These are phyloP conservation scores for Antrodiella citrinella DNA, from an alignment of 768 basidiomycete species.

Conservation along the genomic window DNA sequence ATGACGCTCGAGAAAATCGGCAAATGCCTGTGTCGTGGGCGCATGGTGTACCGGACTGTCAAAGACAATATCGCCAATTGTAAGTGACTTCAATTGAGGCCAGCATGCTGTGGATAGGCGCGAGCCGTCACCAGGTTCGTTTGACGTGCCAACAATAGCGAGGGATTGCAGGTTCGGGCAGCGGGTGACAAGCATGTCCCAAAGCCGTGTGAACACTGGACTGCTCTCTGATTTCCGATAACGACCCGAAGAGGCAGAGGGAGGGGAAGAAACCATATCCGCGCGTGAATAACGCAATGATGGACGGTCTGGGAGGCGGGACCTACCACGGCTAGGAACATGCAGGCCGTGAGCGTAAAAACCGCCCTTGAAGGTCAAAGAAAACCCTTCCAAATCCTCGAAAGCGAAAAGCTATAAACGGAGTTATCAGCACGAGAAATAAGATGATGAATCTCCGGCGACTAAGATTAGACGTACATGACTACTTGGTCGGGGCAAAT, in stretches of 20 bases:
- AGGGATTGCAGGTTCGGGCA: slow-evolving; percentile 65
- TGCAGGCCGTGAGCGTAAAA: slow-evolving; percentile 60
- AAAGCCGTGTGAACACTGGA: slow-evolving; percentile 44
- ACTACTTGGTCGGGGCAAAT: slow-evolving; percentile 49
- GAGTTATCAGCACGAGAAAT: no score
- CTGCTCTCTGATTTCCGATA: slow-evolving; percentile 37
- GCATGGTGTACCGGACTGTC: slow-evolving; percentile 53
- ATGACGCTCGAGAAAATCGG: slow-evolving; percentile 63
- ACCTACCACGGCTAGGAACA: slow-evolving; percentile 47
- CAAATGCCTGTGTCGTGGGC: slow-evolving; percentile 58
- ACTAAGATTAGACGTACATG: slow-evolving; percentile 38
- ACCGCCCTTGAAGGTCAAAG: slow-evolving; percentile 46
- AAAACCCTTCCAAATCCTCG: slow-evolving; percentile 52
- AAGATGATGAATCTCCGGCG: neutral
- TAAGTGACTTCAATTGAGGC: slow-evolving; percentile 54
- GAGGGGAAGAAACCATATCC: neutral
- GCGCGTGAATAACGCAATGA: no score
- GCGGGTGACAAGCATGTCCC: slow-evolving; percentile 62
- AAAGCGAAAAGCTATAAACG: slow-evolving; percentile 60
- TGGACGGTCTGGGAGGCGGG: no score
- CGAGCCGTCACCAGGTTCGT: slow-evolving; percentile 46
- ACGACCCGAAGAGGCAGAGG: neutral
- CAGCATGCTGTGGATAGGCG: slow-evolving; percentile 54
- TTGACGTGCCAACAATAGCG: slow-evolving; percentile 40
- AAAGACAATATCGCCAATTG: slow-evolving; percentile 65